These are phyloP conservation scores for Wickerhamiella lipophila DNA, from an alignment of 805 yeast genomes.

Conservation along the genomic window DNA sequence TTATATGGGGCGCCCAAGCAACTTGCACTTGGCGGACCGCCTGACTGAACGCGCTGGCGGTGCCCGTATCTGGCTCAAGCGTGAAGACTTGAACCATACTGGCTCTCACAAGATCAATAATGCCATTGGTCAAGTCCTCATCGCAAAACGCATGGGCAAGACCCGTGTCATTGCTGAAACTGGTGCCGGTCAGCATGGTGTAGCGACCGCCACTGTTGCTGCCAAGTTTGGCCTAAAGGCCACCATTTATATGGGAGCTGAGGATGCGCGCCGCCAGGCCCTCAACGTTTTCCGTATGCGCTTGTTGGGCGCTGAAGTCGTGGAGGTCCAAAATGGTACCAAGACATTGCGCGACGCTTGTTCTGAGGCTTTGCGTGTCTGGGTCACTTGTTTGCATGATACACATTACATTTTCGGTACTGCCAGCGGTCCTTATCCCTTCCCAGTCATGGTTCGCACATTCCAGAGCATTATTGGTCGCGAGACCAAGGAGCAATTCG, in stretches of 20 bases:
- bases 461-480: conserved; percentile 95
- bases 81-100: conserved; percentile 65
- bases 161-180: conserved; percentile 37
- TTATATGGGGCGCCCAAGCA: conserved; percentile 94
- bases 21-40: conserved; percentile 82
- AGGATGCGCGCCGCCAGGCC: conserved; percentile 97
- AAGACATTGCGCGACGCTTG: conserved; percentile 95
- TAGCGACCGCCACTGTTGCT: conserved; percentile 39
- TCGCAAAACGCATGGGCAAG: conserved; percentile 36
- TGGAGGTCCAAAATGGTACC: conserved; percentile 90
- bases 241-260: conserved; percentile 97
- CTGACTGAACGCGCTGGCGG: conserved; percentile 87
- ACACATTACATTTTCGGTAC: conserved; percentile 97
- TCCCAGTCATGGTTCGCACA: conserved; percentile 94
- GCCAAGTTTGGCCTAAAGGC: conserved; percentile 73
- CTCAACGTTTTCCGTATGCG: conserved; percentile 95
- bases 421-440: conserved; percentile 98
- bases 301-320: conserved; percentile 88
- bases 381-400: conserved; percentile 78
- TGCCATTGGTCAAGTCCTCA: conserved; percentile 35
- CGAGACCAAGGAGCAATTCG: conserved; percentile 87
- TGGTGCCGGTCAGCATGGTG: conserved; percentile 43
- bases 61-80: conserved; percentile 91
- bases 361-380: conserved; percentile 86
- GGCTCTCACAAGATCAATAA: conserved; percentile 39